Evolutionary conservation across 148 eudicot species (phyloP).

Genomic region (Pouteria glomerata): DNA sequence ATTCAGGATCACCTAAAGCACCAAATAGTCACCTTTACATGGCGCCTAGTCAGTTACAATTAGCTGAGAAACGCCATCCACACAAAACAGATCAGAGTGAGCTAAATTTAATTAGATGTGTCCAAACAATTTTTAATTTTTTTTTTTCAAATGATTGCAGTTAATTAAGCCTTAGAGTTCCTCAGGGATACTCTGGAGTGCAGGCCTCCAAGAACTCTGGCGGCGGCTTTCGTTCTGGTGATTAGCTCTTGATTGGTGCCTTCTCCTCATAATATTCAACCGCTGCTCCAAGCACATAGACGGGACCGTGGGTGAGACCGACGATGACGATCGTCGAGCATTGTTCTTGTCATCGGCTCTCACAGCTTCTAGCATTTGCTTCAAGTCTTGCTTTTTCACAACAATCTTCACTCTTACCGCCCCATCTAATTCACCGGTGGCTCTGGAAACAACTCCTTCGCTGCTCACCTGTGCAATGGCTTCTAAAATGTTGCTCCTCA

Average conservation of each 20-base stretch:
- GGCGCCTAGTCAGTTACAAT: too few relatives aligned
- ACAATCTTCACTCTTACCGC: slow-evolving; percentile 42
- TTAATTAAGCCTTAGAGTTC: slow-evolving; percentile 12
- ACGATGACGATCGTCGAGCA: background rate
- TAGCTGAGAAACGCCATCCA: too few relatives aligned
- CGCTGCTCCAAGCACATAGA: slow-evolving; percentile 33
- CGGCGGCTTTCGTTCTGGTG: slow-evolving; percentile 8
- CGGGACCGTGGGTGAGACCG: background rate
- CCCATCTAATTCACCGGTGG: slow-evolving; percentile 35
- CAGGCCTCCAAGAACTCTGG: slow-evolving; percentile 50
- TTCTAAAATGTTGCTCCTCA: slow-evolving; percentile 27
- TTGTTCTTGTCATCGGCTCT: slow-evolving; percentile 12
- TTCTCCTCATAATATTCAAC: slow-evolving; percentile 36
- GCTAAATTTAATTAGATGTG: too few relatives aligned
- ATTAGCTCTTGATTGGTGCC: slow-evolving; percentile 24
- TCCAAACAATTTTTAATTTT: too few relatives aligned
- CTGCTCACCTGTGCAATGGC: slow-evolving; percentile 27
- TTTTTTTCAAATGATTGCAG: background rate
- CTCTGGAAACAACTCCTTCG: slow-evolving; percentile 25
- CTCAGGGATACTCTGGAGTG: slow-evolving; percentile 66
- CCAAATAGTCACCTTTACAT: too few relatives aligned
- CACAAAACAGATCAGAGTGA: too few relatives aligned
- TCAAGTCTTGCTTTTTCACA: slow-evolving; percentile 45
- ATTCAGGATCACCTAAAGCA: too few relatives aligned
- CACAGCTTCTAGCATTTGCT: slow-evolving; percentile 40